Percentiles rank a stretch among this genome's conserved stretches.
phyloP scores from a whole-genome alignment of 306 rosid species.

The Datisca glomerata region DNA sequence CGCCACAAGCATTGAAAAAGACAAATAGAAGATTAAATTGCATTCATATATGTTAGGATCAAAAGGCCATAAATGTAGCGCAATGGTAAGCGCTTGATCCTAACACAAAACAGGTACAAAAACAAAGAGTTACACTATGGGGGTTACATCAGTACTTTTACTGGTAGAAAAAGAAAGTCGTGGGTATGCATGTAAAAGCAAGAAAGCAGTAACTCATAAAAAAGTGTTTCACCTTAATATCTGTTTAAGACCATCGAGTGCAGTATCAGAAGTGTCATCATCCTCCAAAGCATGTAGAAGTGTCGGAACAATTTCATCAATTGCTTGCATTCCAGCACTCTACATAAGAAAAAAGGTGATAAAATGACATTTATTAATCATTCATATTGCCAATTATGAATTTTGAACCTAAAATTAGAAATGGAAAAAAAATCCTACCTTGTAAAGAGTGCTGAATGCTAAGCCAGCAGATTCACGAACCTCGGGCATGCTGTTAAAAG shows the following conservation, averaged over 20 bases:
- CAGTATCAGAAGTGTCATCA: constrained; percentile 81
- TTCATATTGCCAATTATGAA: not conserved
- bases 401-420: not conserved
- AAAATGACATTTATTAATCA: not conserved
- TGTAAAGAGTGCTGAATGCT: constrained; percentile 93
- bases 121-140: no score
- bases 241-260: constrained; percentile 97
- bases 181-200: not conserved
- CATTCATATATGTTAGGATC: no score
- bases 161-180: no score
- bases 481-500: constrained; percentile 50
- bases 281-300: constrained; percentile 92
- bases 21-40: not conserved
- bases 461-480: constrained; percentile 94
- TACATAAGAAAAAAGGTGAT: constrained; percentile 9
- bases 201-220: not conserved
- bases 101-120: no score
- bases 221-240: constrained; percentile 54
- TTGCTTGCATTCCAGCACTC: constrained; percentile 99
- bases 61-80: no score
- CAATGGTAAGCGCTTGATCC: no score
- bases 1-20: not conserved
- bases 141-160: no score
- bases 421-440: constrained; percentile 45
- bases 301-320: constrained; percentile 92